Evolutionary conservation across 768 basidiomycete genomes (phyloP).

Genomic region (Sistotremastrum niveocremeum): DNA sequence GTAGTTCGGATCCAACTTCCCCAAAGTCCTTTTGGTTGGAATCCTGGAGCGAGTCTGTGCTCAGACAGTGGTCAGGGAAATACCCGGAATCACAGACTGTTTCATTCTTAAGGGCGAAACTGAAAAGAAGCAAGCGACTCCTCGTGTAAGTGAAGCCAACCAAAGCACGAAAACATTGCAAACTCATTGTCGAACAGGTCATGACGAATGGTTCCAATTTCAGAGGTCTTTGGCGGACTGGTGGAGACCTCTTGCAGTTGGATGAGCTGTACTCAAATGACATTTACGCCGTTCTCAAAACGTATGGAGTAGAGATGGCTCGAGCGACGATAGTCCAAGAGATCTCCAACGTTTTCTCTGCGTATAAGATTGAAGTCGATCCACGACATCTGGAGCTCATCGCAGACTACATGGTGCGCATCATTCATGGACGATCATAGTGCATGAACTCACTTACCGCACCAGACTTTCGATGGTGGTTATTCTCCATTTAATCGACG

Average conservation of each 20-base stretch:
- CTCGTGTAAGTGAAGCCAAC: background rate
- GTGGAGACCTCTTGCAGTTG: slow-evolving; percentile 41
- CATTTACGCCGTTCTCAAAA: slow-evolving; percentile 78
- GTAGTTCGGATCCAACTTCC: slow-evolving; percentile 81
- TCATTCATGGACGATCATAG: background rate
- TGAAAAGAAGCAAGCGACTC: slow-evolving; percentile 31
- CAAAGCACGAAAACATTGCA: background rate
- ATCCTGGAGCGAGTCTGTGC: slow-evolving; percentile 82
- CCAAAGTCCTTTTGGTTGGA: slow-evolving; percentile 88
- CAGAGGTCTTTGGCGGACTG: slow-evolving; percentile 65
- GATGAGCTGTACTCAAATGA: slow-evolving; percentile 88
- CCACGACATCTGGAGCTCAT: slow-evolving; percentile 89
- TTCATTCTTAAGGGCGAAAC: slow-evolving; percentile 57
- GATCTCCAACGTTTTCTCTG: slow-evolving; percentile 83
- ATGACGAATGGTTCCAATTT: slow-evolving; percentile 93
- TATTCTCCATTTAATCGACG: slow-evolving; percentile 98
- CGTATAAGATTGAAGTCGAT: slow-evolving; percentile 93
- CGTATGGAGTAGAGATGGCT: slow-evolving; percentile 97
- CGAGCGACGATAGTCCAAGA: slow-evolving; percentile 82
- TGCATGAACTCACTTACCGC: background rate
- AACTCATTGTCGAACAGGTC: slow-evolving; percentile 28
- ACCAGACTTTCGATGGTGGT: slow-evolving; percentile 89
- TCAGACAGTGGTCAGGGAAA: slow-evolving; percentile 77
- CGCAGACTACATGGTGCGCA: slow-evolving; percentile 94
- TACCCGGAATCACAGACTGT: slow-evolving; percentile 78